A percentile compares a stretch with the other conserved stretches of the same genome.
phyloP scores from a whole-genome alignment of 352 stramenopile species.

The Phytopythium boreale region DNA sequence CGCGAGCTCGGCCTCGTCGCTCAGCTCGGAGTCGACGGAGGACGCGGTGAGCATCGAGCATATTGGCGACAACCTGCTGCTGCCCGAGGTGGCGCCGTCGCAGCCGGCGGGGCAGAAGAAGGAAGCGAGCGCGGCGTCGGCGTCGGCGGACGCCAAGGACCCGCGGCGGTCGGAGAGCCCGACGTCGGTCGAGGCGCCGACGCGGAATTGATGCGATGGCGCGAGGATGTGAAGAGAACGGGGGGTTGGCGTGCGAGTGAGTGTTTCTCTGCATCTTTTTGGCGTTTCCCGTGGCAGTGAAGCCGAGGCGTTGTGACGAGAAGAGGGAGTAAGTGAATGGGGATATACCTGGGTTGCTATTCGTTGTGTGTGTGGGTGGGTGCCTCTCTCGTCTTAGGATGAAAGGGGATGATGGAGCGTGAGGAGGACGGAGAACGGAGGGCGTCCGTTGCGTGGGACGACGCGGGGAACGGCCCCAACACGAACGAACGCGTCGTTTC shows the following conservation, averaged over 20 bases:
- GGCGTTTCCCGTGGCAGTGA: background rate
- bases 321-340: background rate
- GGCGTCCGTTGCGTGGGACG: background rate
- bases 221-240: background rate
- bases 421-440: background rate
- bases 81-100: constrained; percentile 7
- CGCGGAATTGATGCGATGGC: background rate
- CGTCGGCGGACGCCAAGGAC: too few relatives aligned
- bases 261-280: background rate
- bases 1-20: constrained; percentile 43
- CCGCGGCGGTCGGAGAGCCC: constrained; percentile 4
- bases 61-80: constrained; percentile 19
- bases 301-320: background rate
- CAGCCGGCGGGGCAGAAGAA: background rate
- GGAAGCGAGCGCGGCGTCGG: constrained; percentile 4
- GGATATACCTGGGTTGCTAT: constrained; percentile 2
- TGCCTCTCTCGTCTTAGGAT: too few relatives aligned
- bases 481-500: background rate
- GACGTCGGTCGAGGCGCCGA: constrained; percentile 3
- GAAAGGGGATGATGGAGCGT: too few relatives aligned
- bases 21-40: constrained; percentile 42
- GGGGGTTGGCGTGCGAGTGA: background rate
- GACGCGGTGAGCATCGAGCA: constrained; percentile 28
- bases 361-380: too few relatives aligned
- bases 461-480: background rate